Base-by-base conservation (phyloP, 768 basidiomycete species). In the Cubamyces sp. region DNA sequence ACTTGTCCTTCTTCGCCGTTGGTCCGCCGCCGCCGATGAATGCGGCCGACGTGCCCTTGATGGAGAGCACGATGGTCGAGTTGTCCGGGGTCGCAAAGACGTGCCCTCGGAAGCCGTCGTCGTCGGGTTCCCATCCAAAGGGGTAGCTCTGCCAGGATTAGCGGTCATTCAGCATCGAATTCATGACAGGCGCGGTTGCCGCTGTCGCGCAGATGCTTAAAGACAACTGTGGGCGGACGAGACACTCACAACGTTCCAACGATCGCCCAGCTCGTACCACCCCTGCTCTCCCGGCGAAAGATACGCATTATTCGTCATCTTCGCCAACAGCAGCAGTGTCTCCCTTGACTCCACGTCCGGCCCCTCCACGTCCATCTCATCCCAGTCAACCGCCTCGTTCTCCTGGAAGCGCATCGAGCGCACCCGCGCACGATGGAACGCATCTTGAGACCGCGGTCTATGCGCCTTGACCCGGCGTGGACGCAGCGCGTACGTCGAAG, bases 291-390 rank as follows among this genome's bases (percentile, higher is more conserved):
- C 79, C 0, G 85, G 85, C 12, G 78, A 70, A 16, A 89, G 68
- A 77, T 98, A 98, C 50, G 96, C 94, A 71, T 98, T 94, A 69
- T 88, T 92, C 42, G 93, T 85, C 92, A 99, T 98, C 84, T 94
- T 97, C 11, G 95, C 96, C 49, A 99, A 82, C 61, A 85, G 78
- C 37, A 91, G 79, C 30, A 98, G 76, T 2, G 92, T 90, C 64
- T 88, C 84, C 45, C 92, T 80, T 53, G 83, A 85, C 68, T 87
- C 85, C 21, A 92, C 82, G 73, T 98, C 87, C 2, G 96, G 96
- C 0, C 79, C 90, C 3, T 77, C 56, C 0, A 93, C 77, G 61
- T 91, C 88, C 6, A 87, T 84, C 69, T 90, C 88, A 9, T 88
- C 84, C 95, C 96, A 98, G 11, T 77, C 70, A 26, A 85, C 56